These are phyloP conservation scores for Stemphylium beticola DNA, from an alignment of 2,329 filamentous ascomycete genomes.

Conservation along the genomic window DNA sequence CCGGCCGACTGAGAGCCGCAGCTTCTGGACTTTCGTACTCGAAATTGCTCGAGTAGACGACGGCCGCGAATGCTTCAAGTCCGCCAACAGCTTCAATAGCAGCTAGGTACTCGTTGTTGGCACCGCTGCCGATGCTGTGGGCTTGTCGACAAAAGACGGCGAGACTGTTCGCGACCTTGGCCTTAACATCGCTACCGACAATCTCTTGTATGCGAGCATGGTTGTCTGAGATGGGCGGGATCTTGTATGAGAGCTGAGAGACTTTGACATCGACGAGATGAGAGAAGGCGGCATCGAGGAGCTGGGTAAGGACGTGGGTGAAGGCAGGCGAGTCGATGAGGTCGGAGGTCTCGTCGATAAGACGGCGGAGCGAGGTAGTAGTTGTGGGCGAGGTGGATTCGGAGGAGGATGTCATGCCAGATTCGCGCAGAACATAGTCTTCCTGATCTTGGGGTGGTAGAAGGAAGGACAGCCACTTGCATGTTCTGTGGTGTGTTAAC, in stretches of 20 bases:
- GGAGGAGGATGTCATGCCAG: slow-evolving; percentile 68
- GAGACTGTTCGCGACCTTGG: slow-evolving; percentile 86
- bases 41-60: slow-evolving; percentile 86
- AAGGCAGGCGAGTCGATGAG: slow-evolving; percentile 94
- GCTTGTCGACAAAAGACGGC: slow-evolving; percentile 91
- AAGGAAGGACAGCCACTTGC: slow-evolving; percentile 82
- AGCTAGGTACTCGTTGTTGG: slow-evolving; percentile 57
- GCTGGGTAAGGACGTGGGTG: slow-evolving; percentile 79
- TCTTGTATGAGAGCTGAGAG: slow-evolving; percentile 77
- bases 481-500: slow-evolving; percentile 49
- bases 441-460: slow-evolving; percentile 82
- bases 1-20: slow-evolving; percentile 8
- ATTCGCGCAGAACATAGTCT: slow-evolving; percentile 82
- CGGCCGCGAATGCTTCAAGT: slow-evolving; percentile 82
- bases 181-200: slow-evolving; percentile 58
- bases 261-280: slow-evolving; percentile 83
- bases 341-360: slow-evolving; percentile 95
- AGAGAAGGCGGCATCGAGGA: slow-evolving; percentile 88
- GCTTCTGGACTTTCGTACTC: slow-evolving; percentile 57
- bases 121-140: slow-evolving; percentile 77
- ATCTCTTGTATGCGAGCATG: slow-evolving; percentile 59
- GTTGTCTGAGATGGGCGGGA: slow-evolving; percentile 53
- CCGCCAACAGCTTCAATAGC: slow-evolving; percentile 79
- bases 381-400: slow-evolving; percentile 47
- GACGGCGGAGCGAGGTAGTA: slow-evolving; percentile 71